These are phyloP conservation scores for Zea mays DNA, from an alignment of 176 grass and related monocot species.

Conservation along the genomic window DNA sequence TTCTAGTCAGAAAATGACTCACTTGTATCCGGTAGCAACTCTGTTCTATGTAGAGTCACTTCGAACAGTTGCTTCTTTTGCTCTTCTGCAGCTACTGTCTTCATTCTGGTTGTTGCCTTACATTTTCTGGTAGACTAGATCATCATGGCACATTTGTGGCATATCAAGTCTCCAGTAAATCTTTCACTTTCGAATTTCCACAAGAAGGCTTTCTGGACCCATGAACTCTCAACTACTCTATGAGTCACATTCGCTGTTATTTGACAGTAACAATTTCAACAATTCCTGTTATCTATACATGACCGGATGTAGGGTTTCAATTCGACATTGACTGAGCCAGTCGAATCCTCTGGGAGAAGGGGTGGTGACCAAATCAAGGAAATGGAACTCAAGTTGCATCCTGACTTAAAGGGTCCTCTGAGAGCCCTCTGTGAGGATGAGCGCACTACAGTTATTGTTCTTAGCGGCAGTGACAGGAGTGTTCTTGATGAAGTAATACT, in stretches of 20 bases:
- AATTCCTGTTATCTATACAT: constrained; percentile 23
- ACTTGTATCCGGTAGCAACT: neutral
- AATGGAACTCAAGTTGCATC: constrained; percentile 99
- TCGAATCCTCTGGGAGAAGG: constrained; percentile 93
- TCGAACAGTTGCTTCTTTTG: constrained; percentile 7
- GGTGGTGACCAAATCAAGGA: constrained; percentile 99
- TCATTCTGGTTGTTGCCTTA: constrained; percentile 10
- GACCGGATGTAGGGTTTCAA: constrained; percentile 82
- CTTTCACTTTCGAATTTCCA: neutral
- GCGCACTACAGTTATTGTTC: constrained; percentile 85
- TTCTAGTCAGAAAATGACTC: constrained; percentile 8
- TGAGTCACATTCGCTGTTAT: neutral
- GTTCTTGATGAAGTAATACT: constrained; percentile 89
- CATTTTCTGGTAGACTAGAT: constrained; percentile 17
- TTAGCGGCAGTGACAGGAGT: constrained; percentile 96
- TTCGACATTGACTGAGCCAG: constrained; percentile 90
- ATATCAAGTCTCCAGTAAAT: constrained; percentile 1
- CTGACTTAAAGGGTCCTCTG: constrained; percentile 82
- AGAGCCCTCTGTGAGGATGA: constrained; percentile 76
- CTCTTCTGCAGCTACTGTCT: neutral
- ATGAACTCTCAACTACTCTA: neutral
- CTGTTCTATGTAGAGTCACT: neutral
- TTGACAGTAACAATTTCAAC: neutral
- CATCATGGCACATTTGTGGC: neutral
- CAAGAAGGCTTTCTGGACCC: neutral